Evolutionary conservation across 2,329 filamentous ascomycete genomes (phyloP).

Genomic region (Neofusicoccum ribis): DNA sequence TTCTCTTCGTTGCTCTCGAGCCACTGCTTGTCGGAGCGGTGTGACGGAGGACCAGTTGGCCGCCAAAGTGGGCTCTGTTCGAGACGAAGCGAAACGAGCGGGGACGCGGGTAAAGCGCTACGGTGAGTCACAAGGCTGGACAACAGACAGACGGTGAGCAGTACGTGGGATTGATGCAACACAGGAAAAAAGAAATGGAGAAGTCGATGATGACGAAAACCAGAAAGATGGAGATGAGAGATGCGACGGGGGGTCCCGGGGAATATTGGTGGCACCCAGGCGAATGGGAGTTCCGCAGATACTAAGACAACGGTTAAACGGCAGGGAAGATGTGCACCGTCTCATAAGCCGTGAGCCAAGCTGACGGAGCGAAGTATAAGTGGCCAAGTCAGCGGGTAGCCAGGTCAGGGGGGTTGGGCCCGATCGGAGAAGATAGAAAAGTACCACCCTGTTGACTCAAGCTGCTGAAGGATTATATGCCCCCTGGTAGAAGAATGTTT

Average conservation of each 20-base stretch:
- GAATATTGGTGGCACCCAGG: background rate
- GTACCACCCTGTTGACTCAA: conserved; percentile 3
- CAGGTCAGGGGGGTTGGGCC: background rate
- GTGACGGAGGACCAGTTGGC: background rate
- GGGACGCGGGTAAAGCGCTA: background rate
- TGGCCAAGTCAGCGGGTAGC: background rate
- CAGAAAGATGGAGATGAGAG: background rate
- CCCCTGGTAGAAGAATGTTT: conserved; percentile 5
- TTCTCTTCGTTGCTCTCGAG: background rate
- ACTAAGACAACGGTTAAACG: background rate
- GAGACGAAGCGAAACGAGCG: conserved; percentile 1
- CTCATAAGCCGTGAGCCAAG: conserved; percentile 7
- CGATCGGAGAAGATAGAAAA: background rate
- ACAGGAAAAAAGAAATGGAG: background rate
- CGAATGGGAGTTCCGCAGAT: background rate
- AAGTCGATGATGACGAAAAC: background rate
- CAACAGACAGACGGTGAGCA: background rate
- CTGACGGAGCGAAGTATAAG: background rate
- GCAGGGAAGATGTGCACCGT: background rate
- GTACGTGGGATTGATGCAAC: background rate
- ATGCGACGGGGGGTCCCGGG: background rate
- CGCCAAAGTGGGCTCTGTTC: background rate
- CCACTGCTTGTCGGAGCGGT: background rate
- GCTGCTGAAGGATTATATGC: conserved; percentile 4
- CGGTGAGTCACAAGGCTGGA: conserved; percentile 4